These are phyloP conservation scores for Hypoxylon rickii DNA, from an alignment of 495 filamentous ascomycete species.

Conservation along the genomic window DNA sequence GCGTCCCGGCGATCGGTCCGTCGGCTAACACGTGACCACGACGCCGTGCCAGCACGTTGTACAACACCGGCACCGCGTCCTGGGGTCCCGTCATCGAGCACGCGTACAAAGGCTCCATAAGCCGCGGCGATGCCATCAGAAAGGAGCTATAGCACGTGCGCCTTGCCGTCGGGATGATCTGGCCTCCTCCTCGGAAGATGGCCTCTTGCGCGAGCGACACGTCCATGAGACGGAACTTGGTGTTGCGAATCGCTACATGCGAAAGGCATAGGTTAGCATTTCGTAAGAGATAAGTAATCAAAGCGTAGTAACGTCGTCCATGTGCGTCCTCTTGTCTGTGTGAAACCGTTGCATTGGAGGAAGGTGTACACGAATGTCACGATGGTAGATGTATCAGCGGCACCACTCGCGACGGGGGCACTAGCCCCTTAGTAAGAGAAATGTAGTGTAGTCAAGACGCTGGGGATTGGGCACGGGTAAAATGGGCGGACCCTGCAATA, in stretches of 20 bases:
- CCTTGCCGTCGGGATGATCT: constrained; percentile 94
- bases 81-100: constrained; percentile 92
- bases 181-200: constrained; percentile 92
- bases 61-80: constrained; percentile 83
- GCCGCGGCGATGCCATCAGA: constrained; percentile 91
- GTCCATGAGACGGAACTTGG: constrained; percentile 93
- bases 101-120: constrained; percentile 95
- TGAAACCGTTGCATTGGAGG: background rate
- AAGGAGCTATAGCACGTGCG: constrained; percentile 93
- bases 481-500: constrained; percentile 8
- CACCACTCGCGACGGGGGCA: background rate
- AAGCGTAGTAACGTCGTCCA: constrained; percentile 7
- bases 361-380: background rate
- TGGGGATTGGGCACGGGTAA: constrained; percentile 9
- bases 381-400: background rate
- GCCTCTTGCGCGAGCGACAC: constrained; percentile 83
- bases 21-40: constrained; percentile 92
- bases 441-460: background rate
- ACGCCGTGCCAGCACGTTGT: constrained; percentile 86
- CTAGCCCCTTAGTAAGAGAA: constrained; percentile 9
- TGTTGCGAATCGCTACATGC: constrained; percentile 85
- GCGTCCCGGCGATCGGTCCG: constrained; percentile 91
- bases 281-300: constrained; percentile 2
- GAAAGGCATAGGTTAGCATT: constrained; percentile 24
- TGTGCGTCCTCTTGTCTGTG: constrained; percentile 5